Percentiles rank a stretch among this genome's conserved stretches.
Evolutionary conservation across 2,329 filamentous ascomycete genomes (phyloP).

Genomic region (Alternaria conjuncta): DNA sequence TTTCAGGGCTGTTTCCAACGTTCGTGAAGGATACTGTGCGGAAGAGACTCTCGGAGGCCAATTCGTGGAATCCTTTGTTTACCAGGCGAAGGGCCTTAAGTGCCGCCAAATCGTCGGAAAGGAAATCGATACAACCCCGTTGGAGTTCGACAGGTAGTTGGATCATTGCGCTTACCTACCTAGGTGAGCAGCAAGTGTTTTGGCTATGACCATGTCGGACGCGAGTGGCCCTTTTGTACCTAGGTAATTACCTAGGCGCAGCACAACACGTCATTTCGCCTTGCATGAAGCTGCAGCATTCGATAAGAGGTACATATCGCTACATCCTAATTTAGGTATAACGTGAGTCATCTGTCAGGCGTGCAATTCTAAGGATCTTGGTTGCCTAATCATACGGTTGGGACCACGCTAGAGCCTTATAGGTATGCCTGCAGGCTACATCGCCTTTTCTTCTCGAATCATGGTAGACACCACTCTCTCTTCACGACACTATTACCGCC

Average conservation of each 20-base stretch:
- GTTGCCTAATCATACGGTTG: conserved; percentile 1
- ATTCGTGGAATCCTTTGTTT: background rate
- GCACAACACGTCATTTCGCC: background rate
- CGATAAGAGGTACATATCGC: background rate
- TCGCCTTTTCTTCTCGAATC: background rate
- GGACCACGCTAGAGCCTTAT: conserved; percentile 44
- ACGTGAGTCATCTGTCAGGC: background rate
- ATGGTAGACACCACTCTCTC: background rate
- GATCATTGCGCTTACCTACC: background rate
- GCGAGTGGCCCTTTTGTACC: conserved; percentile 5
- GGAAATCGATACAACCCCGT: background rate
- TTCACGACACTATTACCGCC: background rate
- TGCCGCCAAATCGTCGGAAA: background rate
- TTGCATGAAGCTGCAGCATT: background rate
- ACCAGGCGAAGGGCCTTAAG: background rate
- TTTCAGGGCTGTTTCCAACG: background rate
- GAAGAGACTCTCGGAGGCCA: background rate
- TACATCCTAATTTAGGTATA: background rate
- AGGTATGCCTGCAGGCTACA: background rate
- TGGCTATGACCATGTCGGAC: background rate
- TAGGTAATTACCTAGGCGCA: background rate
- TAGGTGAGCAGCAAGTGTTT: background rate
- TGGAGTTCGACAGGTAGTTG: background rate
- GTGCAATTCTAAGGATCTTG: background rate
- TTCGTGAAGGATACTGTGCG: background rate